Conservation (phyloP, 176 grass and related monocot species). For the Eragrostis curvula region DNA sequence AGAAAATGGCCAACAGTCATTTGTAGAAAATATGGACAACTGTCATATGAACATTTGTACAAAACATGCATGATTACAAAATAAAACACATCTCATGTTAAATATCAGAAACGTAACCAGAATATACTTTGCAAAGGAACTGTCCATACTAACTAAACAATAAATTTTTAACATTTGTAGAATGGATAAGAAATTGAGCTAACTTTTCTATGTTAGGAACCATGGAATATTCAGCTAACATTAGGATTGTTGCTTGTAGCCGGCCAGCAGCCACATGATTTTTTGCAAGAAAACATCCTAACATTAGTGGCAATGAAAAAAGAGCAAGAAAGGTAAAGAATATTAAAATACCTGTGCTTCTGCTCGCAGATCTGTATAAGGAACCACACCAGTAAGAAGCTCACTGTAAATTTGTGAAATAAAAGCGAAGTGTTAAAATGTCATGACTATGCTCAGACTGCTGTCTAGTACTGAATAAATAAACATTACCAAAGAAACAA, state of each 20-base stretch:
- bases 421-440: neutral
- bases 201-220: neutral
- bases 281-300: neutral
- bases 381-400: conserved; percentile 92
- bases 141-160: conserved; percentile 9
- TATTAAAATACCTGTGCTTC: conserved; percentile 90
- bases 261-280: neutral
- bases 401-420: conserved; percentile 68
- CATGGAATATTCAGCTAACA: conserved; percentile 20
- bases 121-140: conserved; percentile 27
- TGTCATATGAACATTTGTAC: neutral
- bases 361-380: conserved; percentile 90
- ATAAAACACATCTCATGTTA: neutral
- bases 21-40: conserved; percentile 5
- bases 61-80: neutral
- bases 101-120: neutral
- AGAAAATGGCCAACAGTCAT: conserved; percentile 36
- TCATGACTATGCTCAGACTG: conserved; percentile 5
- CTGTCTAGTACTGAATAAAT: neutral
- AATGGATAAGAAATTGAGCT: conserved; percentile 17
- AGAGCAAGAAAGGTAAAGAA: conserved; percentile 18
- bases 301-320: conserved; percentile 1
- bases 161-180: conserved; percentile 1
- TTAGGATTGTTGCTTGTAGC: neutral
- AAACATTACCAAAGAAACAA: neutral